These are phyloP conservation scores for Seiridium unicorne DNA, from an alignment of 2,329 filamentous ascomycete species.

Conservation along the genomic window DNA sequence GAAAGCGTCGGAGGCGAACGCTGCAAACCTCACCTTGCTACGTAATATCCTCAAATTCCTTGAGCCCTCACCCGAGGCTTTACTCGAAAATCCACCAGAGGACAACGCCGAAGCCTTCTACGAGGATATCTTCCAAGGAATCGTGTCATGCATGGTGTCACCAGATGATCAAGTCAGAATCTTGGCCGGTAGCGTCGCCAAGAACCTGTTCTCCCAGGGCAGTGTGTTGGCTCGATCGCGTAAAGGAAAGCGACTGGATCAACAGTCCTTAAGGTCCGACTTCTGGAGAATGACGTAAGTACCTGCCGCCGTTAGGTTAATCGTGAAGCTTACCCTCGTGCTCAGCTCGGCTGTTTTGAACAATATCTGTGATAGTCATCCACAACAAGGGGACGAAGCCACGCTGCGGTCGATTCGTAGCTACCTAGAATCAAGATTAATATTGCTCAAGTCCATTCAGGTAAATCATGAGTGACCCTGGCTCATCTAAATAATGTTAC, in stretches of 20 bases:
- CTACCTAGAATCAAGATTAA: constrained; percentile 55
- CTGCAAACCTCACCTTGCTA: constrained; percentile 40
- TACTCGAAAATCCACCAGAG: constrained; percentile 41
- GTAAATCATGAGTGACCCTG: constrained; percentile 30
- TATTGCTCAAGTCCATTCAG: constrained; percentile 49
- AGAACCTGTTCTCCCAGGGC: constrained; percentile 43
- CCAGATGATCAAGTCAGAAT: constrained; percentile 47
- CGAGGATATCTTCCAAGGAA: constrained; percentile 47
- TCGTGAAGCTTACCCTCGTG: not conserved
- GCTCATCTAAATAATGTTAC: constrained; percentile 8
- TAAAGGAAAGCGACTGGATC: constrained; percentile 33
- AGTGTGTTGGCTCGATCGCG: constrained; percentile 33
- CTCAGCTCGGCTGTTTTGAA: constrained; percentile 43
- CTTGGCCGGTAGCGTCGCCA: constrained; percentile 46
- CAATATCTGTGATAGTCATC: constrained; percentile 48
- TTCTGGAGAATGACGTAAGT: constrained; percentile 55
- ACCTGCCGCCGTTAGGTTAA: constrained; percentile 3
- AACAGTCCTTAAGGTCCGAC: constrained; percentile 36
- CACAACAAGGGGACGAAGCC: constrained; percentile 38
- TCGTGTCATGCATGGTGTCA: constrained; percentile 54
- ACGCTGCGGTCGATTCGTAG: constrained; percentile 48
- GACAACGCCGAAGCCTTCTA: constrained; percentile 35
- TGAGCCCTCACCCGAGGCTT: constrained; percentile 48
- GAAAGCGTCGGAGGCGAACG: constrained; percentile 35
- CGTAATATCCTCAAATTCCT: constrained; percentile 58